Conservation (phyloP, 31 red algal species). For the Odonthalia washingtoniensis region DNA sequence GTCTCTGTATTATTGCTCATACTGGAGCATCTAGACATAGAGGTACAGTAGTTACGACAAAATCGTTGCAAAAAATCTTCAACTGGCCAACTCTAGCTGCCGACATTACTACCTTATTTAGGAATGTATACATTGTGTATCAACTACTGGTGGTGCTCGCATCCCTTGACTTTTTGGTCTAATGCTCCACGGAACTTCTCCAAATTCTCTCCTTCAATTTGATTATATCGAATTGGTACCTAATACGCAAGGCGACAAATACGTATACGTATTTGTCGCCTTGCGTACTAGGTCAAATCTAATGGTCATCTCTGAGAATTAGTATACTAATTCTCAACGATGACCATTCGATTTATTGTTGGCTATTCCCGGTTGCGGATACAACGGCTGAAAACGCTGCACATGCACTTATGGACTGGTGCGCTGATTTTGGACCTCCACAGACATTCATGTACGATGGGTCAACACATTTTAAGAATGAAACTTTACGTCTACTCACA, state of each 20-base stretch:
- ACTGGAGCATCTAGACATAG: constrained; percentile 16
- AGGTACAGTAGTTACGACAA: not conserved
- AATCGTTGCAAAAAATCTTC: not conserved
- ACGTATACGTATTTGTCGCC: too few relatives aligned
- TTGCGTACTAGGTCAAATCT: too few relatives aligned
- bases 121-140: constrained; percentile 35
- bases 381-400: constrained; percentile 16
- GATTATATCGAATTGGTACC: not conserved
- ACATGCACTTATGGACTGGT: constrained; percentile 1
- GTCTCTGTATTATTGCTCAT: not conserved
- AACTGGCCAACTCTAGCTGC: not conserved
- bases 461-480: too few relatives aligned
- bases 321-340: not conserved
- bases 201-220: constrained; percentile 29
- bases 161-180: not conserved
- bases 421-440: constrained; percentile 32
- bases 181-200: not conserved
- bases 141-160: not conserved
- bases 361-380: constrained; percentile 10
- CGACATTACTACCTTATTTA: not conserved
- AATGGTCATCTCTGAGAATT: too few relatives aligned
- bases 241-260: not conserved
- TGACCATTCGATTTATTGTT: constrained; percentile 23
- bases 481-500: not conserved
- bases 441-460: constrained; percentile 3